Conservation (phyloP, 1,284 basidiomycete species). For the Agroathelia rolfsii region DNA sequence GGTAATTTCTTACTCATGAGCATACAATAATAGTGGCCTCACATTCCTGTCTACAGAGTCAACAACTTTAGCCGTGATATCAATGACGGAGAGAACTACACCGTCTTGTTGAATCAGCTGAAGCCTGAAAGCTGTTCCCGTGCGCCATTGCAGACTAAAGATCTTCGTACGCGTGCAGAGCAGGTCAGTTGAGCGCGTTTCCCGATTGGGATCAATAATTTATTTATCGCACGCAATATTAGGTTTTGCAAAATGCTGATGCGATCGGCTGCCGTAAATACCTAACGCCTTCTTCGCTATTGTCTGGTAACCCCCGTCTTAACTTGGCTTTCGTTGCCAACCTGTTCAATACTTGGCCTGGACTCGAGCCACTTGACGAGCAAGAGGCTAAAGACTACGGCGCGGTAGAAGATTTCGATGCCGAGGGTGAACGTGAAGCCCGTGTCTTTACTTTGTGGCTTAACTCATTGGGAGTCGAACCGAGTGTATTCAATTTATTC, state of each 20-base stretch:
- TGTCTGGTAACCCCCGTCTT: constrained; percentile 93
- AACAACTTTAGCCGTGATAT: constrained; percentile 97
- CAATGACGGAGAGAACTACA: constrained; percentile 94
- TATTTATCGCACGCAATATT: constrained; percentile 2
- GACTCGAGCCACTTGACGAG: constrained; percentile 87
- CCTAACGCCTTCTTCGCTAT: constrained; percentile 84
- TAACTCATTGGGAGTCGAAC: constrained; percentile 93
- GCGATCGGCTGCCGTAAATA: constrained; percentile 94
- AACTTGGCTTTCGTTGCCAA: constrained; percentile 99
- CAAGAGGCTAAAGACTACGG: constrained; percentile 78
- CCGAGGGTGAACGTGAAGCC: constrained; percentile 96
- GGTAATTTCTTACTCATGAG: constrained; percentile 31
- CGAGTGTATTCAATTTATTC: constrained; percentile 93
- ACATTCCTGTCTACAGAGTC: constrained; percentile 44
- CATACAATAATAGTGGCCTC: constrained; percentile 5
- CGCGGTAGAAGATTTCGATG: constrained; percentile 94
- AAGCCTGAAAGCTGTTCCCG: constrained; percentile 91
- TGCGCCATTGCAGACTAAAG: constrained; percentile 81
- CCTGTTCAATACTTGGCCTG: constrained; percentile 96
- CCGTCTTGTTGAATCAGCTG: constrained; percentile 89
- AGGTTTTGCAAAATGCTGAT: constrained; percentile 89
- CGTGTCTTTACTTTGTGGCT: constrained; percentile 98
- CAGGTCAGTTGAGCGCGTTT: constrained; percentile 32
- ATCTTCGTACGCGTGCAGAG: constrained; percentile 80
- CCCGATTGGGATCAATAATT: constrained; percentile 1